Evolutionary conservation across 768 basidiomycete species (phyloP), one percentile per base, ranked within the genome.

Genomic region (Termitomyces eurrhizus): DNA sequence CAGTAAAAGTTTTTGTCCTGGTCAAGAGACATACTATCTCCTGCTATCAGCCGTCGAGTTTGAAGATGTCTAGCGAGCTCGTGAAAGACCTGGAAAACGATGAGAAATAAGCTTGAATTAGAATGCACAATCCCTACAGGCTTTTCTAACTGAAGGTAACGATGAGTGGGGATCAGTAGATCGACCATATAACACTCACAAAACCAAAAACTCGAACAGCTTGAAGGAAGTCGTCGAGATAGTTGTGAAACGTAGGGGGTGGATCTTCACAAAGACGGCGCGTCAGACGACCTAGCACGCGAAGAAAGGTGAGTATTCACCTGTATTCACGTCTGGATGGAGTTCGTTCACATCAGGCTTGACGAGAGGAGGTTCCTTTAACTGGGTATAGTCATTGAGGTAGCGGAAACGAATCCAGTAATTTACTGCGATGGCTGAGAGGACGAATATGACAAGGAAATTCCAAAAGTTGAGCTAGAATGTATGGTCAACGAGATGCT

Each of bases 191-290:
- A 12, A 13, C 9, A 77, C 82, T 72, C 62, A 95, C 81, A 71
- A 98, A 98, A 21, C 97, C 97, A 67, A 99, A 99, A 11, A 99
- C 92, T 51, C 95, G 85, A 59, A 99, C 92, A 12, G 97, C 97
- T 66, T 95, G 90, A 57, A 98, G 74, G 71, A 99, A 98, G 69
- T 99, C 97, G 71, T 98, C 96, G 32, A 98, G 81, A 67, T 98
- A 98, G 68, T 96, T 95, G 71, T 96, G 95, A 70, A 98, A 95
- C 1, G 90, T 82, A 13, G 90, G 84, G 0, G 85, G 83, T 14
- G 86, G 78, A 56, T 90, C 87, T 67, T 79, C 14, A 57, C 9
- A 29, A 18, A 35, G 73, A 16, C 59, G 58, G 39, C 24, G 42
- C n/a, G 51, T 67, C 52, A 68, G 52, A 33, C 54, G 2, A 51